Evolutionary conservation across 2,329 filamentous ascomycete species (phyloP), one percentile per base, ranked within the genome.

Genomic region (Podosphaera xanthii): DNA sequence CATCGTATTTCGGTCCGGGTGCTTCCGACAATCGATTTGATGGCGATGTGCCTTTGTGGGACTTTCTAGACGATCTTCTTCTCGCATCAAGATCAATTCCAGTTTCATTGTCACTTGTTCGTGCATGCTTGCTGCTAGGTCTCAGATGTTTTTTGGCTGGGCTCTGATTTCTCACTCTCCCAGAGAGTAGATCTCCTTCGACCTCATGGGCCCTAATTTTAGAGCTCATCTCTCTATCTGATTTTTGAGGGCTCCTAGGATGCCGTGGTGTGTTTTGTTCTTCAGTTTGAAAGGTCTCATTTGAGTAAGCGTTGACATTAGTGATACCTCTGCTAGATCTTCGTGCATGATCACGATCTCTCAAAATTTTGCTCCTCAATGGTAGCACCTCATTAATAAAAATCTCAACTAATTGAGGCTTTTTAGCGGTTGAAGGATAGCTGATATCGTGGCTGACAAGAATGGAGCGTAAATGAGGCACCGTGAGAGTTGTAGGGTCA

Each of bases 341-440:
- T 73, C 89, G 89, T 12, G 89, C 90, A 60, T 82, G 80, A 49
- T 86, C 83, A 65, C 86, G 82, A 58, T 84, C 82, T 10, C 80
- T 78, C 38, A 94, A 76, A 33, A 97, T 78, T 71, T 84, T 86
- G 64, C 80, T 79, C 1, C 87, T 84, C 66, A 91, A 84, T 0
- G 91, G 86, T 3, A 87, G 73, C 35, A 98, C 78, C 63, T 92
- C 75, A 38, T 85, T 76, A 68, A 84, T 82, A 71, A 98, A 89
- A 54, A 97, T 81, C 6, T 86, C 82, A 61, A 98, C 77, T 31
- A 98, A 81, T 68, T 94, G 84, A 0, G 81, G 75, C 74, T 98
- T 98, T 74, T 97, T 98, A 10, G 92, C 89, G 3, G 83, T 90
- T 0, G 87, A 83, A 4, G 90, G 84, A 69, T 95, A 97, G 44